Percentiles rank a stretch among this genome's conserved stretches.
Evolutionary conservation across 495 filamentous ascomycete species (phyloP).

Genomic region (Aspergillus bridgeri): DNA sequence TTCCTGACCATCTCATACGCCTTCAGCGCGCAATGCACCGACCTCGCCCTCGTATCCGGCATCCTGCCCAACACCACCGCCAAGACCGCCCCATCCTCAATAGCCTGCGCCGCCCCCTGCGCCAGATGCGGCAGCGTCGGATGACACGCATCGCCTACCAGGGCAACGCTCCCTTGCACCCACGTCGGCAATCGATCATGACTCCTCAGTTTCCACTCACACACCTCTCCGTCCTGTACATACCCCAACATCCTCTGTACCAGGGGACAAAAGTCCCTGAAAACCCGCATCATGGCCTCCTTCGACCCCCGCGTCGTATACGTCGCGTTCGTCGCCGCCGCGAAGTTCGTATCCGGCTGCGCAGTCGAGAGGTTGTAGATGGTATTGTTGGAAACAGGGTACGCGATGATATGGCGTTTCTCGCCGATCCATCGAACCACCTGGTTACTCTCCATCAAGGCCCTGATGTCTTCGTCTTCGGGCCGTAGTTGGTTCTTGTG

Average conservation of each 20-base stretch:
- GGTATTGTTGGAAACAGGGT: conserved; percentile 67
- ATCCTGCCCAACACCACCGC: conserved; percentile 59
- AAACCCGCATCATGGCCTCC: conserved; percentile 62
- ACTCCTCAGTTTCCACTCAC: conserved; percentile 74
- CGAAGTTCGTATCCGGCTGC: conserved; percentile 73
- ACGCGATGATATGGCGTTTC: conserved; percentile 78
- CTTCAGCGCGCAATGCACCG: conserved; percentile 61
- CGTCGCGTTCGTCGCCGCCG: conserved; percentile 65
- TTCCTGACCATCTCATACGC: conserved; percentile 73
- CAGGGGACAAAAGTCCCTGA: conserved; percentile 66
- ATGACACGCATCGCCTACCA: conserved; percentile 77
- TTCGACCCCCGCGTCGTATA: conserved; percentile 76
- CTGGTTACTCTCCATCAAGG: conserved; percentile 60
- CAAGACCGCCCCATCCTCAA: conserved; percentile 74
- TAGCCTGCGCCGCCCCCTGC: conserved; percentile 83
- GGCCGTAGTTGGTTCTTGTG: conserved; percentile 58
- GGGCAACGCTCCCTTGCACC: conserved; percentile 62
- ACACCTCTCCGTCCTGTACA: conserved; percentile 78
- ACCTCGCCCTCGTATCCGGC: conserved; percentile 48
- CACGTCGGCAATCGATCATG: conserved; percentile 69
- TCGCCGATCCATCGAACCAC: conserved; percentile 78
- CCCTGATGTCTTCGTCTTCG: conserved; percentile 63
- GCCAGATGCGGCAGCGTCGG: conserved; percentile 73
- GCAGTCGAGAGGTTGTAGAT: conserved; percentile 78
- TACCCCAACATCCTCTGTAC: conserved; percentile 70